Conservation (phyloP, 352 stramenopile species). For the Stephanocyclus meneghinianus region DNA sequence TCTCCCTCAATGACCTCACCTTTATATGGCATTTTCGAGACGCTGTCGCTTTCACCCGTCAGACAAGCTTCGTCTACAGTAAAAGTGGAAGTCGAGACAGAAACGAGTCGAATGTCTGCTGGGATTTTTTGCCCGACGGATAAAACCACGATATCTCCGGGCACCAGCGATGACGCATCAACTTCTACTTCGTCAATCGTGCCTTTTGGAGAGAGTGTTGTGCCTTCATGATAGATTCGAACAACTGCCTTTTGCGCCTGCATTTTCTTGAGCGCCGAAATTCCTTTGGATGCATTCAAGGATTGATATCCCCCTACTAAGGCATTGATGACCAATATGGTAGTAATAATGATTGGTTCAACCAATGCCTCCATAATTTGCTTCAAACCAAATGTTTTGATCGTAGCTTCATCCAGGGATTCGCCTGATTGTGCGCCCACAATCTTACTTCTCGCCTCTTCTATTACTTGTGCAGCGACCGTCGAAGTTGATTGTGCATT, state of each 20-base stretch:
- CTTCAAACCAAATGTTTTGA: constrained; percentile 27
- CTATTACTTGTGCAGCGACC: constrained; percentile 40
- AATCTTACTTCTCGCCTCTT: constrained; percentile 33
- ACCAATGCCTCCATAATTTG: constrained; percentile 84
- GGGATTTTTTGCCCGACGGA: constrained; percentile 95
- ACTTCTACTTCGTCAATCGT: constrained; percentile 68
- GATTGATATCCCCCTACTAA: constrained; percentile 95
- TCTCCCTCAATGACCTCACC: constrained; percentile 80
- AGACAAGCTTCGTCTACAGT: constrained; percentile 93
- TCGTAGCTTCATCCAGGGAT: not conserved
- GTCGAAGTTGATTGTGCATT: constrained; percentile 5
- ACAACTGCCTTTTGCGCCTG: constrained; percentile 90
- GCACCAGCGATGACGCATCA: constrained; percentile 89
- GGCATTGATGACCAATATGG: constrained; percentile 94
- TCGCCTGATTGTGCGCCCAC: not conserved
- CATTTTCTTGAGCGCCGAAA: constrained; percentile 93
- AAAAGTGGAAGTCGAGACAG: constrained; percentile 93
- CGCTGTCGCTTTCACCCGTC: constrained; percentile 89
- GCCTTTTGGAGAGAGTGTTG: not conserved
- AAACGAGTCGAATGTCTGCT: constrained; percentile 92
- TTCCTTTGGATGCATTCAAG: constrained; percentile 89
- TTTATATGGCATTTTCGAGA: constrained; percentile 38
- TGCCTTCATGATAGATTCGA: constrained; percentile 8
- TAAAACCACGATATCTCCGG: constrained; percentile 94
- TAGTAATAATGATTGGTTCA: constrained; percentile 94